A percentile compares a stretch with the other conserved stretches of the same genome.
Evolutionary conservation across 192 early-diverging fungal genomes (phyloP).

Genomic region (Pilaira anomala): DNA sequence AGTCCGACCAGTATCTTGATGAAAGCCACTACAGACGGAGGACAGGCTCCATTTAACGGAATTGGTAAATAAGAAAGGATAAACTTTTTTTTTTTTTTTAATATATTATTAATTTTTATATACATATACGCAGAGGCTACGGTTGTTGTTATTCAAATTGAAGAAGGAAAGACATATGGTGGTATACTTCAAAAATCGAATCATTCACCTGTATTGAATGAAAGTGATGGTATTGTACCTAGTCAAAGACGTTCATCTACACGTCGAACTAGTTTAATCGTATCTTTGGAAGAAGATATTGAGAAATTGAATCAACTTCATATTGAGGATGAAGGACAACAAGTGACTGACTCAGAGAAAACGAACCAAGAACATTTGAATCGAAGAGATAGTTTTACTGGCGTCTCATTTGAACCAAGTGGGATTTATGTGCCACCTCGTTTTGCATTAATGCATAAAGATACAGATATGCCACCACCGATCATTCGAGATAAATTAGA

Average conservation of each 20-base stretch:
- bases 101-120: conserved; percentile 1
- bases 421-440: conserved; percentile 53
- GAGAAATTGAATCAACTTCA: not conserved
- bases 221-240: not conserved
- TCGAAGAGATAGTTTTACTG: not conserved
- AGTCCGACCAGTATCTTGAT: conserved; percentile 29
- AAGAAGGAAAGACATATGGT: conserved; percentile 16
- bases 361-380: not conserved
- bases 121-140: conserved; percentile 2
- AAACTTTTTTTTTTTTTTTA: too few species aligned
- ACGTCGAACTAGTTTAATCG: not conserved
- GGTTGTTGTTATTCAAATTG: conserved; percentile 15
- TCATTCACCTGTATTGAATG: not conserved
- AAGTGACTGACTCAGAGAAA: not conserved
- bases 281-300: not conserved
- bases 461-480: conserved; percentile 57
- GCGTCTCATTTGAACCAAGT: conserved; percentile 46
- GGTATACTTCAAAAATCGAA: not conserved
- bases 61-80: conserved; percentile 1
- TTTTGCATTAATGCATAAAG: conserved; percentile 40
- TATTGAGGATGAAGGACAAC: not conserved
- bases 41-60: not conserved
- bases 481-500: conserved; percentile 50
- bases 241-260: not conserved
- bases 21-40: not conserved